These are phyloP conservation scores for Chlorencoelia australis DNA, from an alignment of 2,329 filamentous ascomycete genomes.

Conservation along the genomic window DNA sequence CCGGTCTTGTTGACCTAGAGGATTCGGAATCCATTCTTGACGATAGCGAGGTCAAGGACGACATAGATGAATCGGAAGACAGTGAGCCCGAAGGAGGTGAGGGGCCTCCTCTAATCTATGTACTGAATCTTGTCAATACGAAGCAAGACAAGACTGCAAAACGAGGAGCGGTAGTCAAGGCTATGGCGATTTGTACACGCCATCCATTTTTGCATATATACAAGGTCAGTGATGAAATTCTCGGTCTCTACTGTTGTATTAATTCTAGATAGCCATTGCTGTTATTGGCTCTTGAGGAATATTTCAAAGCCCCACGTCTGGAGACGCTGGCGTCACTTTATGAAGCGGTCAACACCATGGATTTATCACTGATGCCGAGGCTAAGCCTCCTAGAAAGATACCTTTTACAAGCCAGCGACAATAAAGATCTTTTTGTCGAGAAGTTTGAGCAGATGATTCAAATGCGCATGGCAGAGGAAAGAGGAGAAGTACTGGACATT, in stretches of 20 bases:
- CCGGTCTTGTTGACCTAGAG: slow-evolving; percentile 36
- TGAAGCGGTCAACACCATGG: slow-evolving; percentile 91
- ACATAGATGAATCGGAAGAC: slow-evolving; percentile 43
- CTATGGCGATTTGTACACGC: slow-evolving; percentile 97
- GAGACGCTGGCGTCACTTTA: slow-evolving; percentile 86
- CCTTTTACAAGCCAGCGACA: slow-evolving; percentile 81
- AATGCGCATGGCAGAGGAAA: slow-evolving; percentile 62
- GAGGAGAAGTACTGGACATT: slow-evolving; percentile 30
- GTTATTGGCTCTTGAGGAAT: slow-evolving; percentile 85
- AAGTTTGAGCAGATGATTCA: slow-evolving; percentile 95
- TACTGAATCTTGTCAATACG: slow-evolving; percentile 94
- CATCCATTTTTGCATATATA: slow-evolving; percentile 98
- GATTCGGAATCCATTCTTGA: slow-evolving; percentile 30
- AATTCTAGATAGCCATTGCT: slow-evolving; percentile 58
- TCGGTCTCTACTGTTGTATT: slow-evolving; percentile 8
- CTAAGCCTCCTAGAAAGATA: slow-evolving; percentile 76
- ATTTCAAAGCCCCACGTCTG: slow-evolving; percentile 83
- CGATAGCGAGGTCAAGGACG: slow-evolving; percentile 37
- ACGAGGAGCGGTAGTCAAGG: slow-evolving; percentile 89
- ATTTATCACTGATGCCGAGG: slow-evolving; percentile 83
- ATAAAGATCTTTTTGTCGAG: slow-evolving; percentile 92
- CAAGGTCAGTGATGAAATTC: slow-evolving; percentile 50
- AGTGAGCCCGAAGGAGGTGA: slow-evolving; percentile 62
- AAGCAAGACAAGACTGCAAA: slow-evolving; percentile 92
- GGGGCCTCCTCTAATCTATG: slow-evolving; percentile 89